Base-by-base conservation (phyloP, 345 rosid species). In the Lenwebbia sp. region DNA sequence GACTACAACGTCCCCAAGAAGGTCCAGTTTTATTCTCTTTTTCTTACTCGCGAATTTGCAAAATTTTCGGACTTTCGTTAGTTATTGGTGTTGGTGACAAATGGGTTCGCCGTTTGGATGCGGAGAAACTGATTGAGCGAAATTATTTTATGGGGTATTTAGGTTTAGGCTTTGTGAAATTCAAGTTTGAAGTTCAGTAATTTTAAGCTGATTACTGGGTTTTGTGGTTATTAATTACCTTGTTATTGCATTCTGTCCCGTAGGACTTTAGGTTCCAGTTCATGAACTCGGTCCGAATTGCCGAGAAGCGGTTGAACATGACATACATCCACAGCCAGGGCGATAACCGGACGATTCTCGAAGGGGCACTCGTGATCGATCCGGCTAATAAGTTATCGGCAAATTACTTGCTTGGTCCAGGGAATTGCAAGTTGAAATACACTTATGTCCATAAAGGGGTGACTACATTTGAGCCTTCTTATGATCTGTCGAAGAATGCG, bases 261-360 rank as follows among this genome's bases (percentile, higher is more conserved):
- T 92, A 95, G 99, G 98, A 96, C 88, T 91, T 95, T 82, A 91
- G 95, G 90, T 96, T 96, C 89, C 99, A 95, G 95, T 96, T 96
- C 85, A 96, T 96, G 98, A 96, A 94, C 92, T 88, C 92, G 1
- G 89, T 94, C 49, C 93, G 84, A 88, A 87, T 95, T 86, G 96
- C 86, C 7, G 94, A 96, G 87, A 96, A 95, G 88, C 96, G 96
- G 14, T 91, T 96, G 95, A 94, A 94, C 85, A 74, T 96, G 87
- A 95, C 97, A 50, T 96, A 95, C 88, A 95, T 95, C 87, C 99
- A 95, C 88, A 87, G 88, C 84, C 91, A 91, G 89, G 91, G 88
- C 54, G 96, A 95, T 83, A 92, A 91, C 86, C 89, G 98, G 56
- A 96, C 98, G 0, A 88, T 93, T 41, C 44, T 95, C n/a, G 98